These are phyloP conservation scores for Apiosordaria backusii DNA, from an alignment of 495 filamentous ascomycete species.

Conservation along the genomic window DNA sequence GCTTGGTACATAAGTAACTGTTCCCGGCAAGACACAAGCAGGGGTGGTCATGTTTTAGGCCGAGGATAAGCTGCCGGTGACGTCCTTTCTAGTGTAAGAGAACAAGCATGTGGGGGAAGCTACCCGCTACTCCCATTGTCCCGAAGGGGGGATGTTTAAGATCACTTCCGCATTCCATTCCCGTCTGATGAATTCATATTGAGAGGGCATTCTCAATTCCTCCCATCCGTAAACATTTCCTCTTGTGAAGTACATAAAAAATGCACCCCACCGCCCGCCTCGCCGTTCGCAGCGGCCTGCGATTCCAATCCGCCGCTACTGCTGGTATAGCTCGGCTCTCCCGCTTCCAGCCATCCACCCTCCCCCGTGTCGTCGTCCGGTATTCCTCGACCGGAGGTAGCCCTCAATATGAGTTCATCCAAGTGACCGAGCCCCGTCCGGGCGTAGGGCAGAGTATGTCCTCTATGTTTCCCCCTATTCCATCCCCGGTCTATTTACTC, in stretches of 20 bases:
- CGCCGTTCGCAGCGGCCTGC: slow-evolving; percentile 42
- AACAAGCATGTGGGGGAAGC: slow-evolving; percentile 4
- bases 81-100: slow-evolving; percentile 5
- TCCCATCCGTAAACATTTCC: not conserved
- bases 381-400: slow-evolving; percentile 57
- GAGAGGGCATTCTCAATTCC: slow-evolving; percentile 2
- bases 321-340: slow-evolving; percentile 25
- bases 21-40: not conserved
- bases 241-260: not conserved
- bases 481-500: slow-evolving; percentile 1
- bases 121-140: slow-evolving; percentile 3
- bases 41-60: slow-evolving; percentile 14
- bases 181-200: not conserved
- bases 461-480: not conserved
- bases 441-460: slow-evolving; percentile 82
- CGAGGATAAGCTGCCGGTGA: slow-evolving; percentile 27
- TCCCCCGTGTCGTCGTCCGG: slow-evolving; percentile 41
- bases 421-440: slow-evolving; percentile 75
- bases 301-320: too few species aligned
- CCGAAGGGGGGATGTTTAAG: not conserved
- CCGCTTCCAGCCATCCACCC: slow-evolving; percentile 47
- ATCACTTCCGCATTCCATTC: not conserved
- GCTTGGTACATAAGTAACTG: not conserved
- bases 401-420: slow-evolving; percentile 70
- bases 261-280: slow-evolving; percentile 38